Base-by-base conservation (phyloP, 805 yeast species). In the Candida pini region DNA sequence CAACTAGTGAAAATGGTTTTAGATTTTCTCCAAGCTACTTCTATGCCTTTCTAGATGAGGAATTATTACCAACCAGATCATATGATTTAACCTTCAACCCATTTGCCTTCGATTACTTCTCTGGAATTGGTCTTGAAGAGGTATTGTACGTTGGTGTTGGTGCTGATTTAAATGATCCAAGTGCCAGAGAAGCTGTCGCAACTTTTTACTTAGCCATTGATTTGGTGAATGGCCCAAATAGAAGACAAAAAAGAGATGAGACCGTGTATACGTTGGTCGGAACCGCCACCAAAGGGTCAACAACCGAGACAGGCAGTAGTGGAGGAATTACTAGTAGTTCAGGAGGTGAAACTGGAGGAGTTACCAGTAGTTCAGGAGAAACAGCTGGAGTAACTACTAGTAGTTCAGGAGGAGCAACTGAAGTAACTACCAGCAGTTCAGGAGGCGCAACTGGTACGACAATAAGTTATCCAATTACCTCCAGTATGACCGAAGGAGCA, bases 241-340 rank as follows among this genome's bases (percentile, higher is more conserved):
- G 19, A 27, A 16, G 14, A 18, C 14, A 18, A n/a, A 27, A 27
- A 17, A 27, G 30, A 27, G 30, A 18, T 27, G 30, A 27, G 17
- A 27, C 30, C 7, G 30, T 27, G 14, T 27, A 15, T 20, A 27
- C 30, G 4, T 27, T 27, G 12, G 17, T 16, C n/a, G 30, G 30
- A 15, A 27, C 30, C 6, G 30, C 30, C 10, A 3, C 19, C 20
- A 27, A 17, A 9, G 18, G 6, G 8, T 10, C 29, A 14, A 12
- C 27, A 10, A 10, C 14, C 8, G 27, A 25, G n/a, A n/a, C 8
- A 8, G 9, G 12, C 9, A 13, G 16, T 5, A 6, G 16, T 5
- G 28, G 28, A 5, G 13, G 16, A 5, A 15, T n/a, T 12, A 27
- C 17, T 13, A 12, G 6, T 16, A 6, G n/a, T 15, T 7, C 20